Base-by-base conservation (phyloP, 2,329 filamentous ascomycete species). In the Colletotrichum zoysiae region DNA sequence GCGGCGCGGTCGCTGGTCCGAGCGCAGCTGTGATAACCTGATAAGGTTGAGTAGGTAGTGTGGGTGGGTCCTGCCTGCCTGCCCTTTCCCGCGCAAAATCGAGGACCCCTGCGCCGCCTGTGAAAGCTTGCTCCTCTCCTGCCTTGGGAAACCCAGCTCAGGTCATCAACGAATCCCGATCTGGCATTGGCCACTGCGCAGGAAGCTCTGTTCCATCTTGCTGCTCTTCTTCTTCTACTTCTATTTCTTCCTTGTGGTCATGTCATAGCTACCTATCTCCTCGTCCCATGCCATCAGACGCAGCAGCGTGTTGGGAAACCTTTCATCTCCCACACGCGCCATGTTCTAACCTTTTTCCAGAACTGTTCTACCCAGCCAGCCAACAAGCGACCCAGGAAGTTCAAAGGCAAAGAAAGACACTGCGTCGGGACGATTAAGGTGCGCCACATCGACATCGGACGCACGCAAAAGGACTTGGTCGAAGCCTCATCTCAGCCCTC, bases 301-400 rank as follows among this genome's bases (percentile, higher is more conserved):
- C 46, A 23, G n/a, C n/a, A n/a, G 20, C 35, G 35, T 20, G 38
- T 1, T 14, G 16, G 5, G 8, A 9, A 14, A 51, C 8, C 33
- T 26, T 18, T 20, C 35, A 23, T 7, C 44, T 20, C n/a, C 20
- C 20, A 38, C 20, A 38, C 18, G 26, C 9, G 26, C 6, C 16
- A 18, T 18, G 3, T 44, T 60, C 44, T 20, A 12, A 38, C 6
- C 53, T 51, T 35, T 55, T 66, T 66, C 64, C 55, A 66, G 64
- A 66, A 30, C 18, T 18, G 55, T 51, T 44, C n/a, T n/a, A n/a
- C n/a, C 1, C 20, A 4, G 20, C 44, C 44, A 20, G 38, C 23
- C 46, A 23, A 55, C 38, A 53, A 18, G 5, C 12, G 7, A 23
- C 18, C 11, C 9, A 35, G 11, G 11, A n/a, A 11, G 12, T 5